A percentile compares a stretch with the other conserved stretches of the same genome.
These are phyloP conservation scores for Odonthalia washingtoniensis DNA, from an alignment of 31 red algal genomes.

Conservation along the genomic window DNA sequence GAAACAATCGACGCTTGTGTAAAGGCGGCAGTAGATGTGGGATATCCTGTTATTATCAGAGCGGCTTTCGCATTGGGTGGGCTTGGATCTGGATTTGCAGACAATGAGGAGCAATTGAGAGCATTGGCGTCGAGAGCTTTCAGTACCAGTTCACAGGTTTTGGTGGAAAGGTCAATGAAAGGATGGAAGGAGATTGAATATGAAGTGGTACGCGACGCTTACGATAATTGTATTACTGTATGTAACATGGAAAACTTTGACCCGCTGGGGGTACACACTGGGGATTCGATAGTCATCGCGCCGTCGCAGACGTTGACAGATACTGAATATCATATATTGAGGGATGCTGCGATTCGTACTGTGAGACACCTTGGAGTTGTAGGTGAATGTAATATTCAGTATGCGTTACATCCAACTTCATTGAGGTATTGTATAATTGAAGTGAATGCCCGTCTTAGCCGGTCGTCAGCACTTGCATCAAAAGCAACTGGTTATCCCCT, in stretches of 20 bases:
- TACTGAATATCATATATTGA: slow-evolving; percentile 97
- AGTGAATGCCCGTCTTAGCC: slow-evolving; percentile 95
- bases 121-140: slow-evolving; percentile 82
- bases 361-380: slow-evolving; percentile 96
- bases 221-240: slow-evolving; percentile 97
- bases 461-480: slow-evolving; percentile 97
- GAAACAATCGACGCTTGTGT: slow-evolving; percentile 76
- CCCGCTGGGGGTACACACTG: slow-evolving; percentile 96
- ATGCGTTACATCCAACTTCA: slow-evolving; percentile 89
- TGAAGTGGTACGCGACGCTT: slow-evolving; percentile 97
- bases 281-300: slow-evolving; percentile 98
- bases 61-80: slow-evolving; percentile 98
- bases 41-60: slow-evolving; percentile 97
- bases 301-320: slow-evolving; percentile 96
- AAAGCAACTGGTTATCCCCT: slow-evolving; percentile 99
- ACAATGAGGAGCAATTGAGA: slow-evolving; percentile 73
- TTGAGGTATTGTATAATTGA: slow-evolving; percentile 97
- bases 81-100: slow-evolving; percentile 95
- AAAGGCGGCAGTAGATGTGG: slow-evolving; percentile 84
- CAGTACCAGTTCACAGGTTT: slow-evolving; percentile 78
- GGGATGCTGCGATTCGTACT: slow-evolving; percentile 87
- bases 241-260: slow-evolving; percentile 99
- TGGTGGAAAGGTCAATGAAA: slow-evolving; percentile 93
- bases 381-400: slow-evolving; percentile 99
- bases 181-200: slow-evolving; percentile 99